Conservation (phyloP, 805 yeast species). For the Vanderwaltozyma tropicalis region DNA sequence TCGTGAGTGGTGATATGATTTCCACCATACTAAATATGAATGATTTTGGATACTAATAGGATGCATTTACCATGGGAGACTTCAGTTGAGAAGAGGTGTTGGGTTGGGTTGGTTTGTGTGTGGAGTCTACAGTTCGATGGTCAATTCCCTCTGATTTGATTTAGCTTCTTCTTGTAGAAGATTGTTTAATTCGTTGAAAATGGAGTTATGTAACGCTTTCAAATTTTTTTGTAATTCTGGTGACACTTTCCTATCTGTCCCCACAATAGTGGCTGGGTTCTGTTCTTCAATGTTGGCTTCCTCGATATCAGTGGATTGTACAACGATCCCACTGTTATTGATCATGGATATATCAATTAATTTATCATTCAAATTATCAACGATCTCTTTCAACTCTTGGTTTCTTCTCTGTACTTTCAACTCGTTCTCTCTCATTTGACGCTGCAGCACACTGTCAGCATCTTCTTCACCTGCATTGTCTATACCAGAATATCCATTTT, state of each 20-base stretch:
- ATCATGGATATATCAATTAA: constrained; percentile 30
- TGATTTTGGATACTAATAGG: no score
- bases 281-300: neutral
- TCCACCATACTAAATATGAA: no score
- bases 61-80: no score
- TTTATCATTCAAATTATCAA: constrained; percentile 25
- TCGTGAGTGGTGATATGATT: no score
- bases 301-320: constrained; percentile 5
- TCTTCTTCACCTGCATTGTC: constrained; percentile 5
- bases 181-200: no score
- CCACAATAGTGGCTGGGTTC: neutral
- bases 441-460: constrained; percentile 11
- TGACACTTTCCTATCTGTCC: neutral
- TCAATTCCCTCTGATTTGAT: no score
- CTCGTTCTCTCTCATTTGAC: constrained; percentile 19
- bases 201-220: neutral
- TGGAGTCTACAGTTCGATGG: no score
- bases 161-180: no score
- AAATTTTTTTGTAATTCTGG: neutral
- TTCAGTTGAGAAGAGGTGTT: no score
- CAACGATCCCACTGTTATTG: constrained; percentile 27
- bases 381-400: constrained; percentile 23
- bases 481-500: constrained; percentile 17
- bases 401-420: constrained; percentile 19
- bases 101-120: no score